Conservation (phyloP, 352 stramenopile species). For the Pythium rhizo-oryzae region DNA sequence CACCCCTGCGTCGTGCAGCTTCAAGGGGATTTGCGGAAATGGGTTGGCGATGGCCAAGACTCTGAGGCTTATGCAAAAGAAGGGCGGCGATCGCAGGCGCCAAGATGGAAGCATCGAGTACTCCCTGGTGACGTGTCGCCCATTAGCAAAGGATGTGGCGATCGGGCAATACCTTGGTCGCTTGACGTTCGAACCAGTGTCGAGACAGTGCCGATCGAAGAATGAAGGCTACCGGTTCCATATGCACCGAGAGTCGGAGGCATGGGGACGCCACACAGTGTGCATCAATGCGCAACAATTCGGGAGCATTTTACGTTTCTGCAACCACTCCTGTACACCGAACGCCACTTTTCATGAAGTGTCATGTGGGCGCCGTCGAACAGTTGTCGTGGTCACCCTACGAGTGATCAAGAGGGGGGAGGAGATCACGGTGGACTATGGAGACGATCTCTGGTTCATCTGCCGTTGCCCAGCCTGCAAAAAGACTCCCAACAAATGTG, state of each 20-base stretch:
- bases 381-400: neutral
- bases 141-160: neutral
- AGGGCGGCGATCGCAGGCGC: neutral
- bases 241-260: neutral
- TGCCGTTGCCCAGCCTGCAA: neutral
- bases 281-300: neutral
- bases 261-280: neutral
- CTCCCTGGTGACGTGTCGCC: neutral
- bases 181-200: neutral
- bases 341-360: neutral
- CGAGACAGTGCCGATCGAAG: neutral
- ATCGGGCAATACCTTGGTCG: neutral
- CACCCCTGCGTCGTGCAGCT: neutral
- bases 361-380: neutral
- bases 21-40: neutral
- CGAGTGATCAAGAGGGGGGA: neutral
- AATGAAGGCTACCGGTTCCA: neutral
- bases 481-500: too few relatives aligned
- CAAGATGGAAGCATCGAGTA: neutral
- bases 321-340: constrained; percentile 1
- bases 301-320: neutral
- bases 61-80: neutral
- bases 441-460: neutral
- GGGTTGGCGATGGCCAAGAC: neutral
- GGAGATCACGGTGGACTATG: neutral